Evolutionary conservation across 768 basidiomycete species (phyloP), one percentile per base, ranked within the genome.

Genomic region (Lactarius psammicola): DNA sequence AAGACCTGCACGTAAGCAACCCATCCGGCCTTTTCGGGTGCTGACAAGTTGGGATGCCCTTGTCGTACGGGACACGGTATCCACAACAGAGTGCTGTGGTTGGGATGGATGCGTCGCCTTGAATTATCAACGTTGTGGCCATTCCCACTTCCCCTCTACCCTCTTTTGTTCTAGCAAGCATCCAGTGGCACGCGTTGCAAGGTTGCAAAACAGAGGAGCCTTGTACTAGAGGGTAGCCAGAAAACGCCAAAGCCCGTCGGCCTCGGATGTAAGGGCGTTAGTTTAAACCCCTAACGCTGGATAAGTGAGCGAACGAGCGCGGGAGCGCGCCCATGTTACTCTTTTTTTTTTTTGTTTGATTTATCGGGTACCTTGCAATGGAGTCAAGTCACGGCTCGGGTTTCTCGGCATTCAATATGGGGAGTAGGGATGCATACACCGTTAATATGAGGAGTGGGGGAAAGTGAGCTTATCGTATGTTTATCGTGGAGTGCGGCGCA

Each of bases 21-120:
- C 46, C 28, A 28, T 56, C 65, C 65, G 65, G 38, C 33, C 36
- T 18, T 44, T 46, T 53, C 65, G 65, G 60, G 49, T 31, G 65
- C 49, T 66, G 65, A 66, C 65, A 56, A 17, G 56, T 53, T 11
- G 30, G 44, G 5, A n/a, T 33, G 49, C 49, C 49, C 49, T 51
- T 51, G 44, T 34, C 56, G 54, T 28, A 13, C 23, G 17, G 54
- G 40, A 34, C 23, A 56, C 28, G 30, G 31, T n/a, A 18, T 31
- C 20, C 4, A n/a, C 42, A 38, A 46, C 42, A 54, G 30, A 56
- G 31, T 44, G 30, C 30, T 5, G 20, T 20, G 30, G n/a, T n/a
- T n/a, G n/a, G n/a, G n/a, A n/a, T n/a, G 42, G 42, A 30, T 10
- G 38, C 20, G 33, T 53, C 23, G 33, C 44, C 56, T 53, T 51